Base-by-base conservation (phyloP, 2,329 filamentous ascomycete genomes). In the Alternaria brassicicola region DNA sequence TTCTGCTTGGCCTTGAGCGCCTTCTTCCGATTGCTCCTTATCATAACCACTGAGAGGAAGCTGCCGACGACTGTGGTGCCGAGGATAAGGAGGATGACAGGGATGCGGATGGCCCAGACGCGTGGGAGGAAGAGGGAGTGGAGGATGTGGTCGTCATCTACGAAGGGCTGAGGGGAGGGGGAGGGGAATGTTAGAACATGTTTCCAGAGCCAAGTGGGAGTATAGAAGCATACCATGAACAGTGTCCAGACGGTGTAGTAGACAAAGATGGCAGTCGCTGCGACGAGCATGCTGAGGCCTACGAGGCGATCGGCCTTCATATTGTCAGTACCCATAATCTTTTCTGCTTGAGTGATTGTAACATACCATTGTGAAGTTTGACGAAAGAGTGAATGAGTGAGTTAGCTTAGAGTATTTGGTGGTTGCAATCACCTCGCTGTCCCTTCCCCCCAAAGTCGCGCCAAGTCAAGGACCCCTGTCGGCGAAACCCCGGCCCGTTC, bases 211-310 rank as follows among this genome's bases (percentile, higher is more conserved):
- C 6, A 35, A 39, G 17, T 25, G 23, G 19, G n/a, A 1, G n/a
- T 39, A n/a, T 23, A 7, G 35, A 8, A 25, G 13, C 81, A 58
- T 86, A 97, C 95, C 91, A 99, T 98, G 67, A 98, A 85, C 65
- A 99, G 85, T 26, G 95, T 97, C 95, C 95, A 99, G 79, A 97
- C 87, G 64, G 92, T 95, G 83, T 99, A 99, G 86, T 99, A 99
- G 72, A 90, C 83, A 78, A 91, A 92, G 77, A 91, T 86, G 71
- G 85, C 83, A 66, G 88, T 88, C 72, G 89, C 89, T 82, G 85
- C 83, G 79, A 90, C 82, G 78, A 92, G 88, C 89, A 91, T 91
- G 79, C 85, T 86, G 79, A 89, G 84, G 80, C 89, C 89, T 68
- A 90, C 85, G 68, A 90, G 86, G 87, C 92, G 93, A 86, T 96